Percentiles rank a stretch among this genome's conserved stretches.
Evolutionary conservation across 2,329 filamentous ascomycete genomes (phyloP).

Genomic region (Trichoderma sp.): DNA sequence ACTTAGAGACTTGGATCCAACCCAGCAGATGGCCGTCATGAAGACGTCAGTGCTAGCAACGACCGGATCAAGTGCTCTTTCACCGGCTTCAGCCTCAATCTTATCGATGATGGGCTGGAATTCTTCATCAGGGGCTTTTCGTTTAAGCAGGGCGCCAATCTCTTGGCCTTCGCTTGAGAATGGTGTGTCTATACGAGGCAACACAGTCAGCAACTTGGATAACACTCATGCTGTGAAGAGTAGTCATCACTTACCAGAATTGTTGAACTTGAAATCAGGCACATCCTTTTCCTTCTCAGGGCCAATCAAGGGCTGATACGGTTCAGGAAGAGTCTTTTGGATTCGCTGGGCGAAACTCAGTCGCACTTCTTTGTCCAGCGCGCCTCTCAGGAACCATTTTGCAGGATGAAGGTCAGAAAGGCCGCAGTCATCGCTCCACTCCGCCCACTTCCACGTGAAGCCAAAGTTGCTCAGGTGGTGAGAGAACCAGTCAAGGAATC

Average conservation of each 20-base stretch:
- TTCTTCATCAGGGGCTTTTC: slow-evolving; percentile 82
- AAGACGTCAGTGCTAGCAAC: slow-evolving; percentile 91
- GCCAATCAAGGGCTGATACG: slow-evolving; percentile 77
- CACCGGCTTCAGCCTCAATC: slow-evolving; percentile 76
- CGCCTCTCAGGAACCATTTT: slow-evolving; percentile 89
- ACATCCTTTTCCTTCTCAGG: slow-evolving; percentile 90
- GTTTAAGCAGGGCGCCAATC: slow-evolving; percentile 73
- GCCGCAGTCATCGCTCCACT: slow-evolving; percentile 87
- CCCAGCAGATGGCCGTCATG: slow-evolving; percentile 87
- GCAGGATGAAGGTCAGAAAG: slow-evolving; percentile 76
- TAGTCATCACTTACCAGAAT: slow-evolving; percentile 59
- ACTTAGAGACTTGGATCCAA: slow-evolving; percentile 92
- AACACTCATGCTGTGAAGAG: too few relatives aligned
- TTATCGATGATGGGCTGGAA: slow-evolving; percentile 77
- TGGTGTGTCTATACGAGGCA: slow-evolving; percentile 59
- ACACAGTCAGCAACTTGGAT: not conserved
- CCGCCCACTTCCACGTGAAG: slow-evolving; percentile 98
- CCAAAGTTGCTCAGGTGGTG: slow-evolving; percentile 99
- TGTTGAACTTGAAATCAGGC: slow-evolving; percentile 89
- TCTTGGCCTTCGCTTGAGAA: slow-evolving; percentile 84
- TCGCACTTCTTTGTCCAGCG: slow-evolving; percentile 93
- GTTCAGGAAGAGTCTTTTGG: slow-evolving; percentile 83
- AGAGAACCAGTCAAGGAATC: slow-evolving; percentile 96
- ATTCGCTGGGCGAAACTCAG: slow-evolving; percentile 95
- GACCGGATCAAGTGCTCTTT: slow-evolving; percentile 71